Percentiles rank a stretch among this genome's conserved stretches.
Conservation (phyloP, 768 basidiomycete genomes). For the Psilocybe cubensis region DNA sequence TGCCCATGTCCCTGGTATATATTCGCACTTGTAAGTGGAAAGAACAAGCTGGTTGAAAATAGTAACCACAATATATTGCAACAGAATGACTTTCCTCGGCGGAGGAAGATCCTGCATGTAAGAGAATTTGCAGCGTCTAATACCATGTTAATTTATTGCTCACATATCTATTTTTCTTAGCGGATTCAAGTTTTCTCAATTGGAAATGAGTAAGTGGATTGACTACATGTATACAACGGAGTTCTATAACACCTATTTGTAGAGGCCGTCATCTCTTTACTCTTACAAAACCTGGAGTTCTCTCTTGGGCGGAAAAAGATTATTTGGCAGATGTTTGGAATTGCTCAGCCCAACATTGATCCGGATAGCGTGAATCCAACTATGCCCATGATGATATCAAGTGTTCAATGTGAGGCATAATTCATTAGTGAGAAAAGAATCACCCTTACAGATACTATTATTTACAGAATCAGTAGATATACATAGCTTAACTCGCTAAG, state of each 20-base stretch:
- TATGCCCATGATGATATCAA: background rate
- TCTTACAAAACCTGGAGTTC: conserved; percentile 22
- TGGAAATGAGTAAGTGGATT: conserved; percentile 51
- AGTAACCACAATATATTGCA: background rate
- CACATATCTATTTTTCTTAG: background rate
- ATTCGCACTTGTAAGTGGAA: conserved; percentile 19
- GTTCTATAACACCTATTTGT: background rate
- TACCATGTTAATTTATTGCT: background rate
- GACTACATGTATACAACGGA: too few species aligned
- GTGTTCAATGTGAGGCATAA: background rate
- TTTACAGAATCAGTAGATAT: too few species aligned
- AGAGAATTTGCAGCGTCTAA: conserved; percentile 16
- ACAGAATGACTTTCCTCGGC: conserved; percentile 38
- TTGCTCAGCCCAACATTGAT: conserved; percentile 20
- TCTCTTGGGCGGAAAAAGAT: conserved; percentile 21
- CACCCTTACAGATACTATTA: too few species aligned
- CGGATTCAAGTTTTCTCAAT: conserved; percentile 46
- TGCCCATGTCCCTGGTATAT: conserved; percentile 20
- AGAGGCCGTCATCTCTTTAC: conserved; percentile 25
- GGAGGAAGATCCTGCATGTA: conserved; percentile 48
- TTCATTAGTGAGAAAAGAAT: too few species aligned
- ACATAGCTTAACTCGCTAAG: too few species aligned
- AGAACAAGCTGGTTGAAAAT: too few species aligned
- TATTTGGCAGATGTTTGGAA: conserved; percentile 25
- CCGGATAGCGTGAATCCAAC: conserved; percentile 1